These are phyloP conservation scores for Yamadazyma pseudoaaseri DNA, from an alignment of 1,139 yeast genomes.

Conservation along the genomic window DNA sequence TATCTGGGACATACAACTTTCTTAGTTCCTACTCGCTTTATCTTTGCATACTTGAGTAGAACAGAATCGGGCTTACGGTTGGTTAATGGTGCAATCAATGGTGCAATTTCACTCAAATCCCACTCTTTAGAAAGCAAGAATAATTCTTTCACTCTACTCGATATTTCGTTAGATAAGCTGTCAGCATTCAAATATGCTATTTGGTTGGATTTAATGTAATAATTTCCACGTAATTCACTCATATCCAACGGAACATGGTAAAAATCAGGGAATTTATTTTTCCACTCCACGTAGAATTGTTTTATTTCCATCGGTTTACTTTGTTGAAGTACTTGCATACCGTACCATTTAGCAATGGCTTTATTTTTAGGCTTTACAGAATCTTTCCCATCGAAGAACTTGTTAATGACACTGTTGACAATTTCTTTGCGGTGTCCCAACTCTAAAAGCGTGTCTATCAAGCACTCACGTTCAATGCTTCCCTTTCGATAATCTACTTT, in stretches of 20 bases:
- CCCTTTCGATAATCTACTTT: constrained; percentile 25
- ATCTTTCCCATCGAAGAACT: constrained; percentile 7
- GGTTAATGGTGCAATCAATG: constrained; percentile 56
- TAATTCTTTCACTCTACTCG: constrained; percentile 56
- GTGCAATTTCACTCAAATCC: constrained; percentile 71
- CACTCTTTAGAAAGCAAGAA: constrained; percentile 63
- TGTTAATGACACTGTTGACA: constrained; percentile 7
- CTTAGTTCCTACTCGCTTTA: constrained; percentile 55
- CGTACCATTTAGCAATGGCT: constrained; percentile 57
- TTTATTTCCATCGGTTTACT: constrained; percentile 25
- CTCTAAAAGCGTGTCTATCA: constrained; percentile 1
- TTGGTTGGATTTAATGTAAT: constrained; percentile 43
- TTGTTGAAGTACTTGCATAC: constrained; percentile 49
- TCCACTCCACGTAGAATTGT: constrained; percentile 64
- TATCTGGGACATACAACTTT: constrained; percentile 17
- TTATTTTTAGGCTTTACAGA: constrained; percentile 22
- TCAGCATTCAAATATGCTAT: constrained; percentile 53
- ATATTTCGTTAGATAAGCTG: constrained; percentile 50
- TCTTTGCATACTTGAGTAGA: constrained; percentile 73
- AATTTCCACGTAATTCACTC: constrained; percentile 52
- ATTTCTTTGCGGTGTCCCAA: constrained; percentile 4
- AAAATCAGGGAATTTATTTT: constrained; percentile 62
- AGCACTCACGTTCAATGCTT: not conserved
- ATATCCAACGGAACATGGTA: constrained; percentile 58
- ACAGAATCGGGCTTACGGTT: constrained; percentile 66